phyloP scores from a whole-genome alignment of 805 yeast species.

The Wilhelminamyces savonicus region DNA sequence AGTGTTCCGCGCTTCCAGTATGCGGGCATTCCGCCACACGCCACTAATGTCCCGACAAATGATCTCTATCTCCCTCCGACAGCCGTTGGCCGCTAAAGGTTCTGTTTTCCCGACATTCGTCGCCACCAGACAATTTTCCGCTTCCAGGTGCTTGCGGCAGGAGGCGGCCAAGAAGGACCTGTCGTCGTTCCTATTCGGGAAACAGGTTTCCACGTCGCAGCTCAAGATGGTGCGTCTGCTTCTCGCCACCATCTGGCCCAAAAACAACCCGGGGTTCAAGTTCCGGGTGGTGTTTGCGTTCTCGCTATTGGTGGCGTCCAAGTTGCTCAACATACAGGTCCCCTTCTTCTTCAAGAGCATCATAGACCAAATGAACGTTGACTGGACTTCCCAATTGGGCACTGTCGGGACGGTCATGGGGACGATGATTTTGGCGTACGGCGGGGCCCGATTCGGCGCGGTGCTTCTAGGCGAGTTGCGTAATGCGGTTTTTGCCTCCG shows the following conservation, averaged over 20 bases:
- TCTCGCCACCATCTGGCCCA: slow-evolving; percentile 76
- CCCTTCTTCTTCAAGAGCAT: slow-evolving; percentile 87
- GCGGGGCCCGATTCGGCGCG: slow-evolving; percentile 90
- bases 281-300: slow-evolving; percentile 73
- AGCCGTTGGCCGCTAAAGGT: no score
- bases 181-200: slow-evolving; percentile 17
- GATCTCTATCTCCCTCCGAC: no score
- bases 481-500: slow-evolving; percentile 92
- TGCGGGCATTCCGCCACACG: no score
- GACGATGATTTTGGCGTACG: slow-evolving; percentile 73
- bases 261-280: slow-evolving; percentile 57
- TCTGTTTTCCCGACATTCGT: no score
- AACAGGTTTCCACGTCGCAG: slow-evolving; percentile 33
- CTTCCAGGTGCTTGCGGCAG: no score
- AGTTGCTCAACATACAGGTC: slow-evolving; percentile 87
- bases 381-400: slow-evolving; percentile 63
- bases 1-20: no score
- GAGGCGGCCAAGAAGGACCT: slow-evolving; percentile 8
- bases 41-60: no score
- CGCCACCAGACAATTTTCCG: no score
- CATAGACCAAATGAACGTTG: slow-evolving; percentile 88
- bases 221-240: slow-evolving; percentile 56
- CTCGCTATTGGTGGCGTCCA: slow-evolving; percentile 67
- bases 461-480: slow-evolving; percentile 91
- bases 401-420: slow-evolving; percentile 63